phyloP scores from a whole-genome alignment of 805 yeast species.

The Yarrowia bubula region DNA sequence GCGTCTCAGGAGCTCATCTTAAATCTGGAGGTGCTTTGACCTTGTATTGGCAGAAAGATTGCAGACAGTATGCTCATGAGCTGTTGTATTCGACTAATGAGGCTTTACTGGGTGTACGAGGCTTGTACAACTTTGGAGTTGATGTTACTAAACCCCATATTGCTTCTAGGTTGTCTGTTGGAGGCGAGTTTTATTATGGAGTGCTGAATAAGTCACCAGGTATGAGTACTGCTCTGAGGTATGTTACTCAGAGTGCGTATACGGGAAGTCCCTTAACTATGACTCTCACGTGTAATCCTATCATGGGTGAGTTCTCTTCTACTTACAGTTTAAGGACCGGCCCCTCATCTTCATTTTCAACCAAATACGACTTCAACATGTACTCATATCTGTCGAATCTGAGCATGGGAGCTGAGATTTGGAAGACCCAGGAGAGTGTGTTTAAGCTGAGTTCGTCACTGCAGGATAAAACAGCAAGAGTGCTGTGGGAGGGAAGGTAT shows the following conservation, averaged over 20 bases:
- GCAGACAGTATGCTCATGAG: slow-evolving; percentile 65
- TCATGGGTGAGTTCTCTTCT: slow-evolving; percentile 83
- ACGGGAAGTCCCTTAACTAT: slow-evolving; percentile 88
- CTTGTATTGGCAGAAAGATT: slow-evolving; percentile 58
- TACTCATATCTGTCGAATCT: slow-evolving; percentile 88
- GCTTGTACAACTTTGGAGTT: slow-evolving; percentile 63
- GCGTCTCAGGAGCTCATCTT: slow-evolving; percentile 65
- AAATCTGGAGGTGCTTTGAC: slow-evolving; percentile 50
- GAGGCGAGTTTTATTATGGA: slow-evolving; percentile 89
- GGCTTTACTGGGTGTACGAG: slow-evolving; percentile 74
- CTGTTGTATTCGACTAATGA: slow-evolving; percentile 80
- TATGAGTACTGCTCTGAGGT: slow-evolving; percentile 76
- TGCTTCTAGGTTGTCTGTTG: slow-evolving; percentile 63
- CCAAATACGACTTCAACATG: slow-evolving; percentile 83
- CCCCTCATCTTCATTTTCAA: slow-evolving; percentile 65
- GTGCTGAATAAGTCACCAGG: slow-evolving; percentile 84
- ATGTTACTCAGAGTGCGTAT: slow-evolving; percentile 78
- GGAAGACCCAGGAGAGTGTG: slow-evolving; percentile 49
- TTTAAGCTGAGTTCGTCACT: slow-evolving; percentile 70
- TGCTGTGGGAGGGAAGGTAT: slow-evolving; percentile 86
- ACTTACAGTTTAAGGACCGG: slow-evolving; percentile 84
- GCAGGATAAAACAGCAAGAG: slow-evolving; percentile 55
- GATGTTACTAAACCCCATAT: slow-evolving; percentile 31
- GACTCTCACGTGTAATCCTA: slow-evolving; percentile 83
- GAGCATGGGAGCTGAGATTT: slow-evolving; percentile 81